Evolutionary conservation across 768 basidiomycete genomes (phyloP).

Genomic region (Dioszegia aurantiaca): DNA sequence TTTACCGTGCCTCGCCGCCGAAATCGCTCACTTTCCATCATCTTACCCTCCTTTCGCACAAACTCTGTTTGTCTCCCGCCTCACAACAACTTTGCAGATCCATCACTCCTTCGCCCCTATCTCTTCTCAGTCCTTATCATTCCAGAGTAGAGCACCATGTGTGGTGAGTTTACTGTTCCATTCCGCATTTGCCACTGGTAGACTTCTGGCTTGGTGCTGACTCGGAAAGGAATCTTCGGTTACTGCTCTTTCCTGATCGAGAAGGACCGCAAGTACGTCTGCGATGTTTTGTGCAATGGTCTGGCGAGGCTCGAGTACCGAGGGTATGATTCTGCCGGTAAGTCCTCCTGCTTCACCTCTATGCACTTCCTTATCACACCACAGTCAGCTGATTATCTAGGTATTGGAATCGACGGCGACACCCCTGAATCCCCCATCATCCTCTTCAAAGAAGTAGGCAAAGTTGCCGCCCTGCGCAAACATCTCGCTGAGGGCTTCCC

Average conservation of each 20-base stretch:
- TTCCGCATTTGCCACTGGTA: not conserved
- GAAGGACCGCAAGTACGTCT: conserved; percentile 87
- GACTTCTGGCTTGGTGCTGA: not conserved
- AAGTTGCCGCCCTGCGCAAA: conserved; percentile 88
- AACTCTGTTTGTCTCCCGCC: not conserved
- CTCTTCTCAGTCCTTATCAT: not conserved
- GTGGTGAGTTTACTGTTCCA: not conserved
- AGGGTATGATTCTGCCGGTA: conserved; percentile 88
- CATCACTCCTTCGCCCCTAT: not conserved
- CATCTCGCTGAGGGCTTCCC: conserved; percentile 61
- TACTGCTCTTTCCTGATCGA: conserved; percentile 94
- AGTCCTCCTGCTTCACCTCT: conserved; percentile 18
- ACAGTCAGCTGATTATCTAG: conserved; percentile 31
- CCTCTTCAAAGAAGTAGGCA: conserved; percentile 94
- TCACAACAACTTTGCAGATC: not conserved
- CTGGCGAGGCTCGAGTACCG: conserved; percentile 95
- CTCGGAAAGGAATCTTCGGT: conserved; percentile 77
- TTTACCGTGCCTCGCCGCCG: not conserved
- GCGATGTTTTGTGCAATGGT: conserved; percentile 85
- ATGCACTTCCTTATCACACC: too few species aligned
- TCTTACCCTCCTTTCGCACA: not conserved
- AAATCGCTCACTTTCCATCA: not conserved
- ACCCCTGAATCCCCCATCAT: conserved; percentile 69
- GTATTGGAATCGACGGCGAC: conserved; percentile 78
- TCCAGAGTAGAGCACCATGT: not conserved